Evolutionary conservation across 805 yeast genomes (phyloP).

Genomic region (Danielia oregonensis): DNA sequence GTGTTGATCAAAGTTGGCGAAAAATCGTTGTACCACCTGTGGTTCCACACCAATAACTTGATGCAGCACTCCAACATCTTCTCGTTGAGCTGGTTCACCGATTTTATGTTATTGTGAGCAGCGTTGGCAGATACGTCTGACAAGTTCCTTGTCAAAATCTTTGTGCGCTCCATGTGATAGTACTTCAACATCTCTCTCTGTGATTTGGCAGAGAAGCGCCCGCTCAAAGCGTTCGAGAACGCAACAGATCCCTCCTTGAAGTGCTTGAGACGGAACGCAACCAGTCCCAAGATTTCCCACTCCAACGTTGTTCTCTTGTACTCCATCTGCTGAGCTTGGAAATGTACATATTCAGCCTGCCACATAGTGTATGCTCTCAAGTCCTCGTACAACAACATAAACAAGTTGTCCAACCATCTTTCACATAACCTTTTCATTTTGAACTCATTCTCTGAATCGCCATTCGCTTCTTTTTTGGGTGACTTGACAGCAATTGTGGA

Average conservation of each 20-base stretch:
- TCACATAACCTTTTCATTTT: conserved; percentile 66
- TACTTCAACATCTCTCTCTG: conserved; percentile 69
- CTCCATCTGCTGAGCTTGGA: conserved; percentile 80
- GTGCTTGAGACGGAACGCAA: conserved; percentile 83
- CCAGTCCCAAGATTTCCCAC: conserved; percentile 89
- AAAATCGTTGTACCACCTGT: conserved; percentile 94
- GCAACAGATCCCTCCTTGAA: conserved; percentile 85
- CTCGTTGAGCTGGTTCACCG: conserved; percentile 44
- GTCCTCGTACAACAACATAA: conserved; percentile 69
- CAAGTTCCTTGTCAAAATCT: conserved; percentile 16
- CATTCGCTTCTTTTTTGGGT: conserved; percentile 22
- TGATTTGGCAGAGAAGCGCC: conserved; percentile 77
- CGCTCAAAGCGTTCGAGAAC: conserved; percentile 64
- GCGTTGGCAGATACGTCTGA: conserved; percentile 18
- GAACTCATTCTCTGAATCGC: conserved; percentile 38
- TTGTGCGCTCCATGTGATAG: conserved; percentile 50
- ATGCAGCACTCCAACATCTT: conserved; percentile 66
- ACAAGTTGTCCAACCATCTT: conserved; percentile 69
- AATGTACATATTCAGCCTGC: conserved; percentile 88
- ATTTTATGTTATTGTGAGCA: conserved; percentile 34
- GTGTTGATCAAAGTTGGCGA: conserved; percentile 64
- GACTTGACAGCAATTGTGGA: conserved; percentile 38
- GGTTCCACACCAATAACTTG: conserved; percentile 92
- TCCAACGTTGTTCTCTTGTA: conserved; percentile 77
- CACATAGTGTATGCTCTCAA: conserved; percentile 82